Percentiles rank a stretch among this genome's conserved stretches.
Conservation (phyloP, 805 yeast genomes). For the Zygotorulaspora danielsina region DNA sequence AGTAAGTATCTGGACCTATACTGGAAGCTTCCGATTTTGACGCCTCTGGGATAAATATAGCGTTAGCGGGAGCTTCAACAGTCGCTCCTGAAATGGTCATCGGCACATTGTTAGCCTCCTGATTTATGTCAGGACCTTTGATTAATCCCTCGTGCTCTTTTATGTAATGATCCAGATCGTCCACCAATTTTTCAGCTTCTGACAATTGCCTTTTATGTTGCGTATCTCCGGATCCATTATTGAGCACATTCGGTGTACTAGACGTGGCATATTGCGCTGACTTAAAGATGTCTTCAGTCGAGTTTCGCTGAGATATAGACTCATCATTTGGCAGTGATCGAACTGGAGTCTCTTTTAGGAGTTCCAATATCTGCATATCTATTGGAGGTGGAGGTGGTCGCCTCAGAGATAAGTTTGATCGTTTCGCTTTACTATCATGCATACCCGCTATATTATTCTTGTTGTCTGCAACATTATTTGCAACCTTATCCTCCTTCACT, state of each 20-base stretch:
- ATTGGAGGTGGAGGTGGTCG: slow-evolving; percentile 27
- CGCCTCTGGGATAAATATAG: background rate
- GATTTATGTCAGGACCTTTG: background rate
- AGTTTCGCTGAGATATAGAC: slow-evolving; percentile 1
- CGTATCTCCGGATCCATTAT: background rate
- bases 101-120: background rate
- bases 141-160: slow-evolving; percentile 17
- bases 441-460: background rate
- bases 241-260: slow-evolving; percentile 5
- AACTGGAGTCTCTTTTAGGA: slow-evolving; percentile 3
- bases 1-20: background rate
- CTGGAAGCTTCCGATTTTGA: background rate
- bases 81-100: background rate
- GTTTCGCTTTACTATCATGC: background rate
- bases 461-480: too few relatives aligned
- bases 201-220: slow-evolving; percentile 32
- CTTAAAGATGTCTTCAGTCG: slow-evolving; percentile 7
- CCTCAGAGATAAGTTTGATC: slow-evolving; percentile 3
- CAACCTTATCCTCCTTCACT: too few relatives aligned
- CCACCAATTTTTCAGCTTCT: slow-evolving; percentile 34
- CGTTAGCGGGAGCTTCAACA: background rate
- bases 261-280: slow-evolving; percentile 4
- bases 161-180: slow-evolving; percentile 32
- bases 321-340: background rate
- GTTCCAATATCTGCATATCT: slow-evolving; percentile 16